These are phyloP conservation scores for Komagataella mondaviorum DNA, from an alignment of 805 yeast species.

Conservation along the genomic window DNA sequence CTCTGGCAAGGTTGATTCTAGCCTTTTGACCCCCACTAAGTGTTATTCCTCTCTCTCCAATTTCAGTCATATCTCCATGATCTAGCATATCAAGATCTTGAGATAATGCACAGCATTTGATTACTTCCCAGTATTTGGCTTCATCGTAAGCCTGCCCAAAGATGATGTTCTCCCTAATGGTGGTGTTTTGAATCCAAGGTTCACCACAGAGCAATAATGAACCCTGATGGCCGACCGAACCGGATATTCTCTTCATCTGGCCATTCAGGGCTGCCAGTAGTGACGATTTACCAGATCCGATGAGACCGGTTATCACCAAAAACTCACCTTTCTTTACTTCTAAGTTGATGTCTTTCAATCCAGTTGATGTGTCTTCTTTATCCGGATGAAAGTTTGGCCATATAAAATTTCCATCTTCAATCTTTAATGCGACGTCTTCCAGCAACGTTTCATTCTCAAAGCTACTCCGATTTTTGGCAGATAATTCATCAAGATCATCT, in stretches of 20 bases:
- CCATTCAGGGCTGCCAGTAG: conserved; percentile 62
- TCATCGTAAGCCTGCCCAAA: conserved; percentile 50
- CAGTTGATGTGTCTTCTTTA: conserved; percentile 20
- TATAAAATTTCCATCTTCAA: conserved; percentile 10
- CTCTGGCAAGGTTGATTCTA: conserved; percentile 62
- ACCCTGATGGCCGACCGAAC: conserved; percentile 41
- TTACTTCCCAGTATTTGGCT: conserved; percentile 34
- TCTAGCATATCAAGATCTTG: conserved; percentile 55
- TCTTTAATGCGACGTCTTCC: not conserved
- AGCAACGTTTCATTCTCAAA: not conserved
- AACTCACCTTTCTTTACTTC: conserved; percentile 47
- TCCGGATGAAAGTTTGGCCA: conserved; percentile 39
- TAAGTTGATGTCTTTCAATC: conserved; percentile 38
- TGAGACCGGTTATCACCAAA: conserved; percentile 56
- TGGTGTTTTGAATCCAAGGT: conserved; percentile 79
- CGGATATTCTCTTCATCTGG: conserved; percentile 43
- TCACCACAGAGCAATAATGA: conserved; percentile 38
- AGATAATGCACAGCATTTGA: conserved; percentile 53
- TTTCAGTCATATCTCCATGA: conserved; percentile 67
- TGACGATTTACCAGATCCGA: conserved; percentile 76
- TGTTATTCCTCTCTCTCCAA: conserved; percentile 79
- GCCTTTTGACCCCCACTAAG: conserved; percentile 89
- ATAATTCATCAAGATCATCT: conserved; percentile 14
- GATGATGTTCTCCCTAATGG: conserved; percentile 59
- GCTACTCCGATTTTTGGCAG: conserved; percentile 16